These are phyloP conservation scores for Penium margaritaceum DNA, from an alignment of 139 green algal species.

Conservation along the genomic window DNA sequence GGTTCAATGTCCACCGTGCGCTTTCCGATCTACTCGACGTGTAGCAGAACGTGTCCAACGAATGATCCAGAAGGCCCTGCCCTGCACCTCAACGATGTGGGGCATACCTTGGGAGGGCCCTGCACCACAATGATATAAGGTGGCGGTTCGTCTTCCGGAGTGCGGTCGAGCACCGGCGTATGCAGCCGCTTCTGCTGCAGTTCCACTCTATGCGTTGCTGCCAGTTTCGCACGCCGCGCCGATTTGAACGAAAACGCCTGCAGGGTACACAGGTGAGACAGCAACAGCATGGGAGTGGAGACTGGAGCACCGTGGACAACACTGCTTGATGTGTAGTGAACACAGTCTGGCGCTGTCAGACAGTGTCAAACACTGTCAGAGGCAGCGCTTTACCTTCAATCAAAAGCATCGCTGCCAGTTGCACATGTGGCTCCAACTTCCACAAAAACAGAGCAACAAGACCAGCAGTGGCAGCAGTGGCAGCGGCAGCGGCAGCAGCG, in stretches of 20 bases:
- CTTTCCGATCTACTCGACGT: no score
- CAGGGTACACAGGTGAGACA: no score
- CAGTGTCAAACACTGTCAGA: not conserved
- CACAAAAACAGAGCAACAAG: no score
- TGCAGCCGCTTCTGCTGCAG: slow-evolving; percentile 84
- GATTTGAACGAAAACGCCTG: slow-evolving; percentile 45
- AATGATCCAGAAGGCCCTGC: no score
- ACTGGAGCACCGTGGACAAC: not conserved
- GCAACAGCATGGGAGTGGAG: not conserved
- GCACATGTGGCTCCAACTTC: no score
- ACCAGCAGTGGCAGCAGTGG: no score
- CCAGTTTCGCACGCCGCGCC: slow-evolving; percentile 56
- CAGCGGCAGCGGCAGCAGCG: no score
- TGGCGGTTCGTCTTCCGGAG: slow-evolving; percentile 66
- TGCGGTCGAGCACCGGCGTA: slow-evolving; percentile 53
- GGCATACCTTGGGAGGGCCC: slow-evolving; percentile 64
- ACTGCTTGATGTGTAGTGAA: not conserved
- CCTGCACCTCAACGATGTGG: no score
- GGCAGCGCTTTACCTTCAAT: not conserved
- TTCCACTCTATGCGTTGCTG: slow-evolving; percentile 67
- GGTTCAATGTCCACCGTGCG: no score
- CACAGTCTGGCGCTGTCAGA: not conserved
- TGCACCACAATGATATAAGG: slow-evolving; percentile 90
- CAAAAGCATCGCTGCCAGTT: not conserved
- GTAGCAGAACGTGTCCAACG: no score